Conservation (phyloP, 2,329 filamentous ascomycete genomes). For the Colletotrichum lupini region DNA sequence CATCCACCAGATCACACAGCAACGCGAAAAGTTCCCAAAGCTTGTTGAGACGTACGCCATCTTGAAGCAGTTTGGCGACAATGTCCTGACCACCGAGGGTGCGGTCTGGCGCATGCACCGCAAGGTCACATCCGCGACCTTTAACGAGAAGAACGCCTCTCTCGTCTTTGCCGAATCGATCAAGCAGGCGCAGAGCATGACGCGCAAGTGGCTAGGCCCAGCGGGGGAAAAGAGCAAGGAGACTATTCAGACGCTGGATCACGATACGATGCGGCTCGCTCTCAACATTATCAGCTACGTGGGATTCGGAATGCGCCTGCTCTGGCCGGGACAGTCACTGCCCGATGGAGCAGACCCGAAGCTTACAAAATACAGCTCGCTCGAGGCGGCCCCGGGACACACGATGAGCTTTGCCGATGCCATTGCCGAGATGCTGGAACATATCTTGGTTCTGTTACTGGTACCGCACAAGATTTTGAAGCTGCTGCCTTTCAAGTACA, state of each 20-base stretch:
- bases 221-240: constrained; percentile 41
- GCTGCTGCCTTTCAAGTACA: constrained; percentile 60
- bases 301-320: constrained; percentile 73
- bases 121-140: constrained; percentile 76
- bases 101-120: constrained; percentile 77
- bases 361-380: constrained; percentile 60
- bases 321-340: constrained; percentile 71
- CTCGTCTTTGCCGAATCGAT: constrained; percentile 72
- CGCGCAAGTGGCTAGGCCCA: constrained; percentile 65
- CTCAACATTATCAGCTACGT: constrained; percentile 72
- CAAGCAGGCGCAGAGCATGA: constrained; percentile 70
- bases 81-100: constrained; percentile 78
- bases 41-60: constrained; percentile 68
- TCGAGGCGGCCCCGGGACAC: constrained; percentile 61
- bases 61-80: constrained; percentile 71
- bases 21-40: constrained; percentile 79
- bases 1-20: constrained; percentile 72
- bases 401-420: constrained; percentile 74
- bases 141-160: constrained; percentile 80
- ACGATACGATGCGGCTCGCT: constrained; percentile 73
- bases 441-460: constrained; percentile 71
- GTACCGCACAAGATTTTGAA: constrained; percentile 66
- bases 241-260: constrained; percentile 67
- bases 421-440: constrained; percentile 69
- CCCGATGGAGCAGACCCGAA: constrained; percentile 55